A percentile compares a stretch with the other conserved stretches of the same genome.
Conservation (phyloP, 2,329 filamentous ascomycete genomes). For the Stagonosporopsis cucurbitacearum region DNA sequence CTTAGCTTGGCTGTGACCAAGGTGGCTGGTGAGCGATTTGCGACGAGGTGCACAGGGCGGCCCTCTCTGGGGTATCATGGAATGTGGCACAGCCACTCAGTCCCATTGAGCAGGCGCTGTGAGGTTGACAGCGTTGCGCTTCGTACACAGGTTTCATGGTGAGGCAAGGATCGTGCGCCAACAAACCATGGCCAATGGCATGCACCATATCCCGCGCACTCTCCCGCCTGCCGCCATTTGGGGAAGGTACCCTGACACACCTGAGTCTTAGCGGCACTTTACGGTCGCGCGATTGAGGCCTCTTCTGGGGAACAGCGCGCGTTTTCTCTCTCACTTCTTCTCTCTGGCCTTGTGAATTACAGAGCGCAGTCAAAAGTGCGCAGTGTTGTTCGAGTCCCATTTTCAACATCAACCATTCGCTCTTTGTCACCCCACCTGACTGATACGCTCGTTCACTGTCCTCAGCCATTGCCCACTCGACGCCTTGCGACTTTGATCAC, state of each 20-base stretch:
- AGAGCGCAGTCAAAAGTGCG: too few relatives aligned
- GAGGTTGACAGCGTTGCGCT: background rate
- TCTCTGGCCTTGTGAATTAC: background rate
- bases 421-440: background rate
- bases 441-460: background rate
- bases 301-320: background rate
- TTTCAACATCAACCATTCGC: background rate
- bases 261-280: too few relatives aligned
- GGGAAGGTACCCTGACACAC: too few relatives aligned
- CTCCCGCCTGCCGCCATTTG: background rate
- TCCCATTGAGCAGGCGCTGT: background rate
- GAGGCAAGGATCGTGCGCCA: background rate
- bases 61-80: conserved; percentile 12
- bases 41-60: conserved; percentile 4
- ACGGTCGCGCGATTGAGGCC: background rate
- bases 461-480: conserved; percentile 14
- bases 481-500: conserved; percentile 24
- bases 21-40: conserved; percentile 2
- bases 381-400: conserved; percentile 19
- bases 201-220: background rate
- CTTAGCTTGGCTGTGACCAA: conserved; percentile 12
- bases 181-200: background rate
- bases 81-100: conserved; percentile 37
- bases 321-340: background rate
- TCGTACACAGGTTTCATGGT: too few relatives aligned